Conservation (phyloP, 345 rosid genomes). For the Combretum micranthum region DNA sequence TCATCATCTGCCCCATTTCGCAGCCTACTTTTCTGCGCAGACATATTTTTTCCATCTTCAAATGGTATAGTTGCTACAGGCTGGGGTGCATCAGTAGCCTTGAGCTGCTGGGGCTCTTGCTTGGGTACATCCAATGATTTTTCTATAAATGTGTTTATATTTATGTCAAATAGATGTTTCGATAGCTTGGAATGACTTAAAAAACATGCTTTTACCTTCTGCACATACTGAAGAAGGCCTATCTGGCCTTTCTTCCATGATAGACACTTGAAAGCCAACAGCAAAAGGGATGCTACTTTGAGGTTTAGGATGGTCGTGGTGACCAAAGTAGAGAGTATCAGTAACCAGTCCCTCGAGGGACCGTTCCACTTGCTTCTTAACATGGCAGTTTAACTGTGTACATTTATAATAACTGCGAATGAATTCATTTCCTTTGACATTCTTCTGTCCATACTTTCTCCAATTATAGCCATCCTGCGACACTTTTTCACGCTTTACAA, state of each 20-base stretch:
- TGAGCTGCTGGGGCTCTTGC: slow-evolving; percentile 25
- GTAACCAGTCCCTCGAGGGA: slow-evolving; percentile 59
- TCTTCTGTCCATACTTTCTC: slow-evolving; percentile 93
- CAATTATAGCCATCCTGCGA: slow-evolving; percentile 84
- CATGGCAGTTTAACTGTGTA: slow-evolving; percentile 70
- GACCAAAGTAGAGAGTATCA: slow-evolving; percentile 60
- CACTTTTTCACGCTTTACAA: slow-evolving; percentile 58
- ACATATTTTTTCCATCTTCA: slow-evolving; percentile 33
- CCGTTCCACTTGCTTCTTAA: slow-evolving; percentile 80
- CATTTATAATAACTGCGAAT: slow-evolving; percentile 89
- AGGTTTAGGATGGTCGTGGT: slow-evolving; percentile 77
- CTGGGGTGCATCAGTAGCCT: slow-evolving; percentile 28
- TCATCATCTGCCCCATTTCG: slow-evolving; percentile 34
- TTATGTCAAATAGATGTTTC: slow-evolving; percentile 1
- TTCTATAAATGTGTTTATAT: slow-evolving; percentile 26
- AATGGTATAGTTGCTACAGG: slow-evolving; percentile 22
- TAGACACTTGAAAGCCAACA: slow-evolving; percentile 33
- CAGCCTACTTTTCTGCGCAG: slow-evolving; percentile 37
- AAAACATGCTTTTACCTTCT: slow-evolving; percentile 31
- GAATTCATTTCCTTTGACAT: slow-evolving; percentile 88
- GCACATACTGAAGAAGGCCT: slow-evolving; percentile 20
- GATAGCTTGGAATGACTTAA: no score
- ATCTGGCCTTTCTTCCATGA: slow-evolving; percentile 42
- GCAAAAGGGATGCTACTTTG: slow-evolving; percentile 28
- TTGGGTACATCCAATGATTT: slow-evolving; percentile 36